Conservation (phyloP, 345 rosid species). For the Clausena lansium region DNA sequence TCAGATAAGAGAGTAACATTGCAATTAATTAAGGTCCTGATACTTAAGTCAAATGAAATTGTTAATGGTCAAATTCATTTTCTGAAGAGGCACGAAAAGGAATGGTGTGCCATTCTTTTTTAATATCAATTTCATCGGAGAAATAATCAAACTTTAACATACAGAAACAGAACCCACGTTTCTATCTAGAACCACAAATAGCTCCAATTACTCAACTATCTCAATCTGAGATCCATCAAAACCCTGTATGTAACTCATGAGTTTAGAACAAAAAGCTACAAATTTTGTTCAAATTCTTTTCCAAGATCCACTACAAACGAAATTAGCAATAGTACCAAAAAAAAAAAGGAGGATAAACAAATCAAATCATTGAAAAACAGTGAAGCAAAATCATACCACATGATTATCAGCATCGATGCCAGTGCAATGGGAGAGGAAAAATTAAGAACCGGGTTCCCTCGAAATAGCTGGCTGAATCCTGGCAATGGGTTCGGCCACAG, state of each 20-base stretch:
- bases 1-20: no score
- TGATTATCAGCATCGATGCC: constrained; percentile 57
- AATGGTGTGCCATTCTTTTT: no score
- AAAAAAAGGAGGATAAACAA: background rate
- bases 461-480: constrained; percentile 91
- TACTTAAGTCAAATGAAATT: no score
- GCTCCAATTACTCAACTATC: background rate
- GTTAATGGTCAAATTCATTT: no score
- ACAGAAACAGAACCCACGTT: background rate
- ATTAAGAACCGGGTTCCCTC: constrained; percentile 63
- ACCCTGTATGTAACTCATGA: background rate
- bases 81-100: no score
- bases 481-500: constrained; percentile 82
- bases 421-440: constrained; percentile 70
- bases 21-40: no score
- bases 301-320: background rate
- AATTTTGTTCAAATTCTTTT: background rate
- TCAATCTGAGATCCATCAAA: no score
- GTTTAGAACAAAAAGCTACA: background rate
- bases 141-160: background rate
- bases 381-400: constrained; percentile 30
- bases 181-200: background rate
- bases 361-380: background rate
- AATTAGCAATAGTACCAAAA: background rate
- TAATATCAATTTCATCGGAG: background rate